Evolutionary conservation across 1,139 yeast genomes (phyloP).

Genomic region (Geotrichum bryndzae): DNA sequence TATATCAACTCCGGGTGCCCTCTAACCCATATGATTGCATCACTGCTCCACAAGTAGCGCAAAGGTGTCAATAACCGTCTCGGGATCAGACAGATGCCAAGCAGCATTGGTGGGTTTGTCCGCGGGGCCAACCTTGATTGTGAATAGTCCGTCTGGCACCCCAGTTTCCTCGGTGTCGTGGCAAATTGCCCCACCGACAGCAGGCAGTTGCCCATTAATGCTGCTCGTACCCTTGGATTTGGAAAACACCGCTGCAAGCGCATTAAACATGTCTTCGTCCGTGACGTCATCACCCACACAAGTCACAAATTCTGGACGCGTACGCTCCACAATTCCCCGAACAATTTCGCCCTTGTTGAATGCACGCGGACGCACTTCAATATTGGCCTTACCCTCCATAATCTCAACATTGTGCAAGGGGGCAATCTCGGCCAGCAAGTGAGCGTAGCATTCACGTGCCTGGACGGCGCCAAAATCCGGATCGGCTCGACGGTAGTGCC

Average conservation of each 20-base stretch:
- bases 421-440: conserved; percentile 54
- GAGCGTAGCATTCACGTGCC: conserved; percentile 64
- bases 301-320: conserved; percentile 71
- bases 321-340: conserved; percentile 56
- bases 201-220: conserved; percentile 13
- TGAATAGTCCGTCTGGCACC: conserved; percentile 45
- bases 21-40: background rate
- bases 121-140: conserved; percentile 93
- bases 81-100: conserved; percentile 80
- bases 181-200: background rate
- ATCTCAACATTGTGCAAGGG: conserved; percentile 78
- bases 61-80: conserved; percentile 75
- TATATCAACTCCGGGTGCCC: background rate
- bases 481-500: conserved; percentile 95
- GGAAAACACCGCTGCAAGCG: conserved; percentile 47
- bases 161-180: background rate
- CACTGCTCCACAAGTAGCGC: conserved; percentile 50
- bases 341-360: conserved; percentile 96
- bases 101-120: conserved; percentile 82
- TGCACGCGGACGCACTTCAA: conserved; percentile 89
- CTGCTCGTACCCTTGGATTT: background rate
- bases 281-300: conserved; percentile 94
- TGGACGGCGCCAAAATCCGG: conserved; percentile 87
- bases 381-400: conserved; percentile 92
- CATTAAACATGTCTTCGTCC: conserved; percentile 93